Conservation (phyloP, 192 early-diverging fungal genomes). For the Globomyces pollinis-pini region DNA sequence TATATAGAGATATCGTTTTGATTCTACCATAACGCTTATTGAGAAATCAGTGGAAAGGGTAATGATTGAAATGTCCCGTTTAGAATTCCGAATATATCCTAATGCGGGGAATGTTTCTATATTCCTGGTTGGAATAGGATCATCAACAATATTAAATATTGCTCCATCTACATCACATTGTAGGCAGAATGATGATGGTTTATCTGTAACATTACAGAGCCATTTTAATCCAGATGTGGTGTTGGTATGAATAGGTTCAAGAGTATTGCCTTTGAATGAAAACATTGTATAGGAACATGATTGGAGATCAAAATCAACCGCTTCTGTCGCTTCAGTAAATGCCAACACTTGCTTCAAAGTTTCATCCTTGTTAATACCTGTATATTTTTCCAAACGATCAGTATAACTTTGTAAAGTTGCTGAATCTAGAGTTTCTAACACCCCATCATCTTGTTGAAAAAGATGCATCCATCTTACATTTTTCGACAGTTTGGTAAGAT, state of each 20-base stretch:
- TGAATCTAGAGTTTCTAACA: slow-evolving; percentile 20
- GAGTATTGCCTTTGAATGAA: neutral
- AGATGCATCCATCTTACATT: slow-evolving; percentile 16
- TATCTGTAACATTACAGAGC: neutral
- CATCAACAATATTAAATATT: neutral
- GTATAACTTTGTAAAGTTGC: slow-evolving; percentile 7
- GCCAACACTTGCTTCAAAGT: slow-evolving; percentile 1
- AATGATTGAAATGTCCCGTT: too few relatives aligned
- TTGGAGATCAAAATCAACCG: slow-evolving; percentile 22
- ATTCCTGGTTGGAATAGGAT: too few relatives aligned
- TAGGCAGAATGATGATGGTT: neutral
- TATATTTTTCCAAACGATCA: slow-evolving; percentile 23
- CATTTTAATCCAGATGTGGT: neutral
- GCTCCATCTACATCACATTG: slow-evolving; percentile 1
- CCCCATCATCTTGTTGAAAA: slow-evolving; percentile 18
- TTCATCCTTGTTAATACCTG: slow-evolving; percentile 3
- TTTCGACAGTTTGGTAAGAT: slow-evolving; percentile 13
- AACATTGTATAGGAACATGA: neutral
- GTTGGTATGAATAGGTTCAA: neutral
- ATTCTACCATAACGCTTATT: too few relatives aligned
- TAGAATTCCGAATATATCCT: too few relatives aligned
- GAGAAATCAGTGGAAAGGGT: too few relatives aligned
- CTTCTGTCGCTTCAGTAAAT: slow-evolving; percentile 21
- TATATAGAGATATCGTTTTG: too few relatives aligned
- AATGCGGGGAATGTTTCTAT: neutral